Evolutionary conservation across 176 grass and related monocot genomes (phyloP).

Genomic region (Aegilops longissima): DNA sequence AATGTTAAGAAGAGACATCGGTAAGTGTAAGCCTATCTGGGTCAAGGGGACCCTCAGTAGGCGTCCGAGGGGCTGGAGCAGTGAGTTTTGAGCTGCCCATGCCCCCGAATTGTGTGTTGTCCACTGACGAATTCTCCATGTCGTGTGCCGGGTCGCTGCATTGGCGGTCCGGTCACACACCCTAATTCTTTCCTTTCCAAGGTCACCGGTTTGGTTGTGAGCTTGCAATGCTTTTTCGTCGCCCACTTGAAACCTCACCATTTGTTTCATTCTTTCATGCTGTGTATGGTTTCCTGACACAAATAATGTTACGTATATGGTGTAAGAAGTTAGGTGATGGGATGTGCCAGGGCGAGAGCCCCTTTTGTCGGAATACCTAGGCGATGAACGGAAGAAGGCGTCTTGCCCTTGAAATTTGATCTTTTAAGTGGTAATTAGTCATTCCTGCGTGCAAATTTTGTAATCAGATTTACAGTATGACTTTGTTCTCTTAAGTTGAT

Average conservation of each 20-base stretch:
- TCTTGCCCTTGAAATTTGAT: background rate
- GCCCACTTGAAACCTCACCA: constrained; percentile 10
- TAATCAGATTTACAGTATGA: background rate
- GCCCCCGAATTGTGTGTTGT: constrained; percentile 43
- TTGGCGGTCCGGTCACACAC: constrained; percentile 42
- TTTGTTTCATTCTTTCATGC: constrained; percentile 43
- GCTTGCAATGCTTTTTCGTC: constrained; percentile 37
- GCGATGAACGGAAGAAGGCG: constrained; percentile 32
- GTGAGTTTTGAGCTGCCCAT: constrained; percentile 92
- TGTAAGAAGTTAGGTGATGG: constrained; percentile 52
- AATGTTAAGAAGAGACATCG: constrained; percentile 3
- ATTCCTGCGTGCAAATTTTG: background rate
- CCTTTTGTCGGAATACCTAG: background rate
- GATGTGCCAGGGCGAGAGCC: background rate
- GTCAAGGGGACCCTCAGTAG: constrained; percentile 43
- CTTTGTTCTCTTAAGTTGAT: background rate
- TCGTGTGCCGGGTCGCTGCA: constrained; percentile 23
- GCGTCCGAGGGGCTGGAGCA: constrained; percentile 48
- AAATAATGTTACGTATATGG: constrained; percentile 47
- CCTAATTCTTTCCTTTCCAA: constrained; percentile 52
- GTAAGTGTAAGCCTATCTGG: constrained; percentile 25
- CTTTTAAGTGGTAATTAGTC: background rate
- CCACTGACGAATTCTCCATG: constrained; percentile 34
- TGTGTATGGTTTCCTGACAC: constrained; percentile 22
- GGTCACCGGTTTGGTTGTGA: constrained; percentile 72